A percentile compares a stretch with the other conserved stretches of the same genome.
These are phyloP conservation scores for Scytalidium sp. DNA, from an alignment of 2,329 filamentous ascomycete species.

Conservation along the genomic window DNA sequence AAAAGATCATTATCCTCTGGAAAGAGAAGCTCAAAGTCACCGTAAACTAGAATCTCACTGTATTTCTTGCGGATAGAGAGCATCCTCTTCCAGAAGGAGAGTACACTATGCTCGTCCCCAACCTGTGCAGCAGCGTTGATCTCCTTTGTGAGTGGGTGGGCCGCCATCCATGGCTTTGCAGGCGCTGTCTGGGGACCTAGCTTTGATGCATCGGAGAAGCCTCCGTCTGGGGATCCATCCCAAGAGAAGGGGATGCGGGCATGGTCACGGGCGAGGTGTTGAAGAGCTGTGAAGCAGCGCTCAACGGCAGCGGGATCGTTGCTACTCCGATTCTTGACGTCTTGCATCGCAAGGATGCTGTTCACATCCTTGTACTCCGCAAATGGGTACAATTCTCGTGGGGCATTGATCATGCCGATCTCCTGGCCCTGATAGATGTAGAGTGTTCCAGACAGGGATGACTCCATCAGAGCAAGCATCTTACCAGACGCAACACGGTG, in stretches of 20 bases:
- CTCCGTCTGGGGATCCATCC: slow-evolving; percentile 52
- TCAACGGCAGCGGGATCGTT: slow-evolving; percentile 35
- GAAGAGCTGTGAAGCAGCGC: no score
- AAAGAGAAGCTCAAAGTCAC: slow-evolving; percentile 52
- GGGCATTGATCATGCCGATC: slow-evolving; percentile 56
- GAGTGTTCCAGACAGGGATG: slow-evolving; percentile 49
- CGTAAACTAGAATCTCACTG: slow-evolving; percentile 59
- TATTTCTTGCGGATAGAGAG: slow-evolving; percentile 39
- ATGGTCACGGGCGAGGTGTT: slow-evolving; percentile 63
- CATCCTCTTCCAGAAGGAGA: slow-evolving; percentile 28
- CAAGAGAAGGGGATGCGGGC: slow-evolving; percentile 68
- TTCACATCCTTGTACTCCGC: slow-evolving; percentile 48
- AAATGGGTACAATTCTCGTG: slow-evolving; percentile 47
- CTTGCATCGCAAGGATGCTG: slow-evolving; percentile 45
- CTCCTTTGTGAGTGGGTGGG: slow-evolving; percentile 48
- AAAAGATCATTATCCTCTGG: slow-evolving; percentile 41
- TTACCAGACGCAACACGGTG: slow-evolving; percentile 36
- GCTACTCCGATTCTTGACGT: slow-evolving; percentile 31
- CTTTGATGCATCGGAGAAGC: no score
- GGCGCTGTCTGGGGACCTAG: no score
- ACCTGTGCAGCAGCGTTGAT: slow-evolving; percentile 57
- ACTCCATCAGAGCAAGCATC: slow-evolving; percentile 49
- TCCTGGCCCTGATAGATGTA: slow-evolving; percentile 61
- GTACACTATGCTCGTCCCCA: slow-evolving; percentile 14
- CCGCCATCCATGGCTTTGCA: slow-evolving; percentile 57